A percentile compares a stretch with the other conserved stretches of the same genome.
Evolutionary conservation across 306 rosid genomes (phyloP).

Genomic region (Sicyos edulis): DNA sequence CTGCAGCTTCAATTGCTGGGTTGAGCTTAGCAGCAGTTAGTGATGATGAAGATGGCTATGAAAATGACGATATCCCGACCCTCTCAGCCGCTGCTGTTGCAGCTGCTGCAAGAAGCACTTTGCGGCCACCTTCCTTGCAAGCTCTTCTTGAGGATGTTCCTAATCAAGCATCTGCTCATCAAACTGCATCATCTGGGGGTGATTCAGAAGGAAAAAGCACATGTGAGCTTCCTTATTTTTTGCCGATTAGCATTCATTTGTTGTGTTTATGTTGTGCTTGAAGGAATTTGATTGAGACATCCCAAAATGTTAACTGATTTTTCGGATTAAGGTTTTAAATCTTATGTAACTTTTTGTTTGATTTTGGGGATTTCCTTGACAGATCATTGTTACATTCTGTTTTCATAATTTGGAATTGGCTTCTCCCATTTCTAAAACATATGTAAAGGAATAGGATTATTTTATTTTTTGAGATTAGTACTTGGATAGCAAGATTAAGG

Average conservation of each 20-base stretch:
- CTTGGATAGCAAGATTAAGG: not conserved
- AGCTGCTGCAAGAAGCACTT: conserved; percentile 91
- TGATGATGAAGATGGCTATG: conserved; percentile 87
- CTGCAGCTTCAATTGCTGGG: conserved; percentile 76
- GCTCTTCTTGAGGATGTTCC: conserved; percentile 83
- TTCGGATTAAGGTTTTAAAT: not conserved
- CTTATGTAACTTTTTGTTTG: not conserved
- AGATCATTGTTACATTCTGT: not conserved
- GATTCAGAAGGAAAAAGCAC: conserved; percentile 93
- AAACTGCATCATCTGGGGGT: conserved; percentile 77
- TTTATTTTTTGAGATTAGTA: not conserved
- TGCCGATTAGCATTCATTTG: not conserved
- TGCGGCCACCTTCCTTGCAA: conserved; percentile 95
- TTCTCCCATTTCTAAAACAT: not conserved
- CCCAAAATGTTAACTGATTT: not conserved
- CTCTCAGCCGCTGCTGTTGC: conserved; percentile 89
- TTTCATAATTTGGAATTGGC: not conserved
- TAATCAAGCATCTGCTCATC: conserved; percentile 51
- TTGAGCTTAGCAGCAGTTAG: conserved; percentile 61
- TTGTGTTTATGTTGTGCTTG: not conserved
- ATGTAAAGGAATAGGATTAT: not conserved
- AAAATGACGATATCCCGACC: conserved; percentile 51
- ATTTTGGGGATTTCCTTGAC: conserved; percentile 1
- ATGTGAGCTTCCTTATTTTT: conserved; percentile 44
- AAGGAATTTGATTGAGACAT: not conserved